A percentile compares a stretch with the other conserved stretches of the same genome.
Conservation (phyloP, 106 monocot species). For the Vanilla planifolia region DNA sequence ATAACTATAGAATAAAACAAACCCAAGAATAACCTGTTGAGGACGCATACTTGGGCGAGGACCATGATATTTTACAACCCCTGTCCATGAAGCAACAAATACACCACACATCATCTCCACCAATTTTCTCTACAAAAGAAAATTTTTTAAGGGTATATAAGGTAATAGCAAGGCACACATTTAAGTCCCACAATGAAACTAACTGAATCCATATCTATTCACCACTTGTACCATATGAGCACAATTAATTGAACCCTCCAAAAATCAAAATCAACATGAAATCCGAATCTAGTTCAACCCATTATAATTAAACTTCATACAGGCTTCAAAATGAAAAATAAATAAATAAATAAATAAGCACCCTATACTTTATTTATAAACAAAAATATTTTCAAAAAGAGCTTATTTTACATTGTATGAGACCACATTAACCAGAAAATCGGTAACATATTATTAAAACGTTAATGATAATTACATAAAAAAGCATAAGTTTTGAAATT, state of each 20-base stretch:
- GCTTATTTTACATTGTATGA: no score
- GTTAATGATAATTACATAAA: no score
- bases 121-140: conserved; percentile 57
- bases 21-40: conserved; percentile 52
- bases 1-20: conserved; percentile 1
- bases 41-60: conserved; percentile 93
- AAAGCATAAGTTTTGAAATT: no score
- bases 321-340: background rate
- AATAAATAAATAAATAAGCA: no score
- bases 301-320: background rate
- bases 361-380: no score
- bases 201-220: no score
- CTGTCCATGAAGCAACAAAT: conserved; percentile 99
- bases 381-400: no score
- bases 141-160: no score
- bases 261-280: background rate
- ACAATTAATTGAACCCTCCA: background rate
- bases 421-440: no score
- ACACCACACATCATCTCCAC: conserved; percentile 94
- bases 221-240: background rate
- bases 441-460: no score
- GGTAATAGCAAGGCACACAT: no score
- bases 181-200: no score
- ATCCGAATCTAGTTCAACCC: background rate
- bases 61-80: conserved; percentile 93